Evolutionary conservation across 164 flowering plant species (phyloP), one percentile per base, ranked within the genome.

Genomic region (Tetracentron sinense): DNA sequence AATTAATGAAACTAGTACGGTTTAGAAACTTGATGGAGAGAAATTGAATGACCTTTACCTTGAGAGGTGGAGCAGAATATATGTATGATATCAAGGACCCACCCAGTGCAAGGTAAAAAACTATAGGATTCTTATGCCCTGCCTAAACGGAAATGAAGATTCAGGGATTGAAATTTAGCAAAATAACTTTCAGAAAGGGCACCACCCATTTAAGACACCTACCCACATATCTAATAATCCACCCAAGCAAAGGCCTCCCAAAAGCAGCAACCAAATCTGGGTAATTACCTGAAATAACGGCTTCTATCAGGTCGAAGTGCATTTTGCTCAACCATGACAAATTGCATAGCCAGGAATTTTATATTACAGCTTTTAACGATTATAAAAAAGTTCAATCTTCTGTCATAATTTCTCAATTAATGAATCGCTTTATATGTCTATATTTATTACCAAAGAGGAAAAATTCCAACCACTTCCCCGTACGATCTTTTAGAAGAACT

Each of bases 51-150:
- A 28, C 29, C n/a, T 7, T 48, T 53, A 88, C 99, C 96, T 94
- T 94, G 31, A 94, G 55, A 63, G 99, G 97, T 51, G 99, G 99
- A 65, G 99, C 97, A 47, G 99, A 94, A 67, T 94, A 94, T 74
- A 91, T 80, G 74, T 88, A 91, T 22, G 97, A 89, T 28, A 91
- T 50, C 63, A 94, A 74, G 22, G 97, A 91, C 65, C 99, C 97
- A 70, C 97, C 97, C 71, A 94, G 16, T 66, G 99, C 97, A 66
- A 94, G 91, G 78, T 82, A 91, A 69, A 94, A 87, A 21, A 94
- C 42, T 61, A 68, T 74, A 26, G 97, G 99, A 57, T 77, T 78
- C 54, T 80, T 72, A 77, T 91, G 99, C 58, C 95, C 97, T 62
- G 97, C 97, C 97, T 94, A 79, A 48, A 71, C 60, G 56, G 63